Evolutionary conservation across 148 eudicot genomes (phyloP).

Genomic region (Rhododendron vialii): DNA sequence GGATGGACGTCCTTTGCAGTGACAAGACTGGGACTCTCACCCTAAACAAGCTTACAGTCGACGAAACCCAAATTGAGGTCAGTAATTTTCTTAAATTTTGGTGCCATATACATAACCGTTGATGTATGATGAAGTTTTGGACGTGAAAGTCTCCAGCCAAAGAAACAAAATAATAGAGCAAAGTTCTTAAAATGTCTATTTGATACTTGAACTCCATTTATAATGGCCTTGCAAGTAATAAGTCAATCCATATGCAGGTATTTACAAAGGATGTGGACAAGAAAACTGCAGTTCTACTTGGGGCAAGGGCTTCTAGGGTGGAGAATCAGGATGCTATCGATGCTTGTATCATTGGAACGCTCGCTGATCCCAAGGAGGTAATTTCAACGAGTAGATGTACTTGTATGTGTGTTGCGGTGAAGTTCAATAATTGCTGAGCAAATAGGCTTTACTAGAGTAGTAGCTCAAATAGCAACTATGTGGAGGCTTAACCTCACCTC

Average conservation of each 20-base stretch:
- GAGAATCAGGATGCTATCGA: constrained; percentile 95
- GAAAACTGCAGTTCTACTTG: constrained; percentile 46
- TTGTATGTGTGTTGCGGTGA: background rate
- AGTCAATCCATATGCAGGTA: constrained; percentile 26
- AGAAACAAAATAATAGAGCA: background rate
- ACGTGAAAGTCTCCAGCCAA: background rate
- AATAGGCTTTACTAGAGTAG: background rate
- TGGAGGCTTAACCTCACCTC: background rate
- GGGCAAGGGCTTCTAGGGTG: constrained; percentile 85
- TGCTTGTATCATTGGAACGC: constrained; percentile 83
- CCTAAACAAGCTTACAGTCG: constrained; percentile 76
- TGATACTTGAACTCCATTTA: background rate
- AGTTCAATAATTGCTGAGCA: background rate
- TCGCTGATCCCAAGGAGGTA: constrained; percentile 87
- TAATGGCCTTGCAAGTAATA: background rate
- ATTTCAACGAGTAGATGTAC: background rate
- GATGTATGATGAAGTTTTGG: background rate
- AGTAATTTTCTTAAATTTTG: constrained; percentile 4
- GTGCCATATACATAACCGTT: background rate
- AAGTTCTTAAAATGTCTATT: background rate
- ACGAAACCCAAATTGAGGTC: constrained; percentile 63
- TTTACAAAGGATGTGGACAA: constrained; percentile 43
- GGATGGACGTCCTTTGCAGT: constrained; percentile 91
- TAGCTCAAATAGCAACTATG: constrained; percentile 1
- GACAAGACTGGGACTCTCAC: constrained; percentile 91